Conservation (phyloP, 352 stramenopile species). For the Globisporangium paddicum region DNA sequence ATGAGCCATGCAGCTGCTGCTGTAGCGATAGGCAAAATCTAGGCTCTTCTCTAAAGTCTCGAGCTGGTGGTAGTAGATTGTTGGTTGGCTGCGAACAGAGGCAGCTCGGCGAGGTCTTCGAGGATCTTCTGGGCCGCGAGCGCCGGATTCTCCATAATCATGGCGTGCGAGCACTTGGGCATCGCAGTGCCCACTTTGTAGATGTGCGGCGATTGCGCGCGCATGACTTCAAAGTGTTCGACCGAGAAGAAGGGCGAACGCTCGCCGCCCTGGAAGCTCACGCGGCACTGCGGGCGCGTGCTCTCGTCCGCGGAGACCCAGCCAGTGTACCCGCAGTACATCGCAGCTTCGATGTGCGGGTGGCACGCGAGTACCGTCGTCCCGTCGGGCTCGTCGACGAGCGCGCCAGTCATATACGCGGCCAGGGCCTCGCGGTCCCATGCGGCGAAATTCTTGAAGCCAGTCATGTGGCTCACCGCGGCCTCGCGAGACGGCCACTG, state of each 20-base stretch:
- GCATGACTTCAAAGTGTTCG: conserved; percentile 19
- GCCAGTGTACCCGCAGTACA: conserved; percentile 30
- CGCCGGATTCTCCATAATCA: conserved; percentile 35
- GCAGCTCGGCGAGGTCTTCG: conserved; percentile 19
- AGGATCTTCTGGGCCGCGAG: conserved; percentile 22
- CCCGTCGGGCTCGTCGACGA: conserved; percentile 25
- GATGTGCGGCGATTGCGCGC: conserved; percentile 18
- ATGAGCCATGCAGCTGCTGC: too few relatives aligned
- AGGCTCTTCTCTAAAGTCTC: not conserved
- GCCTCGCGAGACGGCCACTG: conserved; percentile 25
- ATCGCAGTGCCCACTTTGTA: conserved; percentile 26
- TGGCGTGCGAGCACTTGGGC: conserved; percentile 25
- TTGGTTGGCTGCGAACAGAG: not conserved
- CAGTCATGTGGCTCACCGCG: conserved; percentile 22
- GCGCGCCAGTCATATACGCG: conserved; percentile 23
- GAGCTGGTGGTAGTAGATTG: not conserved
- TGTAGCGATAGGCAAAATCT: too few relatives aligned
- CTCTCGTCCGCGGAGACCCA: conserved; percentile 25
- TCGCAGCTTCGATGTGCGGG: conserved; percentile 30
- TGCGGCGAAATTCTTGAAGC: conserved; percentile 27
- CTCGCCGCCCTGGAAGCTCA: conserved; percentile 29
- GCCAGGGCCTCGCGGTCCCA: conserved; percentile 35
- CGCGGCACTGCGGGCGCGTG: conserved; percentile 23
- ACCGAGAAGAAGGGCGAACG: conserved; percentile 28
- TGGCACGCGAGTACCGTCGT: conserved; percentile 27